phyloP scores from a whole-genome alignment of 2,329 filamentous ascomycete species.

The Botrytis aclada region DNA sequence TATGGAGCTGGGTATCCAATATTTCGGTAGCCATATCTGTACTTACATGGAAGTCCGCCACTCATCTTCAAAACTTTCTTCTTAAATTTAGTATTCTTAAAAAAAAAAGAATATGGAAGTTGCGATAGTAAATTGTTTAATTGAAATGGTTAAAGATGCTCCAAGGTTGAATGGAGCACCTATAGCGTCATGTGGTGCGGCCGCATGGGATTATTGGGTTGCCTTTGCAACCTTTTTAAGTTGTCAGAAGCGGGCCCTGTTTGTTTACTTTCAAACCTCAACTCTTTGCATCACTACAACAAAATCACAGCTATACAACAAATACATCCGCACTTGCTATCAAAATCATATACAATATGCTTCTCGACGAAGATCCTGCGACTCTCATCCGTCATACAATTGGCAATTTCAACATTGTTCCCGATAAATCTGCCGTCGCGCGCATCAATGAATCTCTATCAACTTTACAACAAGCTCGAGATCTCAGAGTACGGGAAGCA shows the following conservation, averaged over 20 bases:
- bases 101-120: conserved; percentile 18
- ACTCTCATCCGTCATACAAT: conserved; percentile 88
- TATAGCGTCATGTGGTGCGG: conserved; percentile 20
- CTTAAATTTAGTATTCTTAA: conserved; percentile 11
- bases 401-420: conserved; percentile 89
- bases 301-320: conserved; percentile 3
- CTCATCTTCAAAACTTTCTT: conserved; percentile 30
- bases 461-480: conserved; percentile 79
- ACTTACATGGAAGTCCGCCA: conserved; percentile 41
- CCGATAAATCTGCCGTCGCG: conserved; percentile 78
- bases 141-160: conserved; percentile 10
- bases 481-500: conserved; percentile 69
- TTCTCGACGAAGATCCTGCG: conserved; percentile 90
- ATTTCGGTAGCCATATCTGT: conserved; percentile 23
- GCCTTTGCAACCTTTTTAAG: conserved; percentile 5
- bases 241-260: conserved; percentile 9
- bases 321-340: not conserved
- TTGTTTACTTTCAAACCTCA: conserved; percentile 16
- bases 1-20: conserved; percentile 33
- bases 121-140: conserved; percentile 22
- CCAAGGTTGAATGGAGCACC: conserved; percentile 21
- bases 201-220: conserved; percentile 2
- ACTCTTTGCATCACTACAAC: not conserved
- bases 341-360: conserved; percentile 57
- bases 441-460: conserved; percentile 82